phyloP scores from a whole-genome alignment of 768 basidiomycete species.

The Pleurotus pulmonarius region DNA sequence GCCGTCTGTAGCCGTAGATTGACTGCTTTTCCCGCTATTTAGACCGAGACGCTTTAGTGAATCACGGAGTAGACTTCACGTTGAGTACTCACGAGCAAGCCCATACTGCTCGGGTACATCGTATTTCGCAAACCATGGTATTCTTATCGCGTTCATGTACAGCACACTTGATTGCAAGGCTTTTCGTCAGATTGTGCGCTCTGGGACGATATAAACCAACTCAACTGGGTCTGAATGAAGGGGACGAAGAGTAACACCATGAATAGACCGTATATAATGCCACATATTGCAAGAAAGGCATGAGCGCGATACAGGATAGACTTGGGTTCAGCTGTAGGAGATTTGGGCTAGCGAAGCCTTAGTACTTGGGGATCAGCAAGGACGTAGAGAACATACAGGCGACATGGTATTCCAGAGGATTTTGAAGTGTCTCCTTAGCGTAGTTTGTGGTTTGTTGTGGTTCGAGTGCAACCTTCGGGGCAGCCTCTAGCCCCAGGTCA shows the following conservation, averaged over 20 bases:
- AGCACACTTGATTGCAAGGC: conserved; percentile 21
- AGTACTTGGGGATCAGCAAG: no score
- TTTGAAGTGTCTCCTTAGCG: no score
- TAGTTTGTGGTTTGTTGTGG: no score
- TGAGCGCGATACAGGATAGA: conserved; percentile 14
- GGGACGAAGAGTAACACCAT: conserved; percentile 58
- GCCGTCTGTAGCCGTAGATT: conserved; percentile 68
- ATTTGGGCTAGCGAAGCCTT: not conserved
- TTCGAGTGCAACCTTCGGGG: no score
- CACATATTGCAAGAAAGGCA: conserved; percentile 37
- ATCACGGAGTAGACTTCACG: not conserved
- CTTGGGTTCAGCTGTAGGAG: not conserved
- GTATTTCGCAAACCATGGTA: conserved; percentile 64
- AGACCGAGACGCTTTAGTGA: not conserved
- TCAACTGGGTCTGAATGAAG: conserved; percentile 64
- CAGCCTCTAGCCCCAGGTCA: no score
- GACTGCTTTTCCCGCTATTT: conserved; percentile 68
- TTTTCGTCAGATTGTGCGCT: conserved; percentile 1
- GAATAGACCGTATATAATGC: conserved; percentile 48
- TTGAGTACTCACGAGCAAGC: conserved; percentile 58
- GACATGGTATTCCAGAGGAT: no score
- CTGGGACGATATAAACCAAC: conserved; percentile 20
- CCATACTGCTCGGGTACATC: conserved; percentile 74
- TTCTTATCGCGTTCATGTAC: conserved; percentile 63
- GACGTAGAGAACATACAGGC: no score